Conservation (phyloP, 306 rosid genomes). For the Quercus gilva region DNA sequence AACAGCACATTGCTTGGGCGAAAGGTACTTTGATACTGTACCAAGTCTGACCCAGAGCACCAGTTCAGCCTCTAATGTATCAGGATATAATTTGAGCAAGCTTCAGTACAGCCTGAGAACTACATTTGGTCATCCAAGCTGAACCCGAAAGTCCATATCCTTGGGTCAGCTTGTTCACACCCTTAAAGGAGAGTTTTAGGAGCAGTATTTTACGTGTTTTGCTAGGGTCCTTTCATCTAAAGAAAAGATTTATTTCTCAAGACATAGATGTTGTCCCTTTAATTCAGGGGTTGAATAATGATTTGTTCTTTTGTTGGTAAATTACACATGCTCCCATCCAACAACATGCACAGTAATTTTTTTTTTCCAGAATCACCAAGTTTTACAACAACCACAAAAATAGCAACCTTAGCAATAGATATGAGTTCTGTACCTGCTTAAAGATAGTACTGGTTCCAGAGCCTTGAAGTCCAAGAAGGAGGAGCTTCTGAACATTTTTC, state of each 20-base stretch:
- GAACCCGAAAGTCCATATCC: no score
- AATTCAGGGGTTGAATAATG: background rate
- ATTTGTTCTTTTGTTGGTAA: background rate
- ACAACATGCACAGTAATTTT: no score
- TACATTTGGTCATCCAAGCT: no score
- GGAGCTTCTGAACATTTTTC: constrained; percentile 84
- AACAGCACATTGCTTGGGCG: no score
- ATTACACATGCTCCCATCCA: no score
- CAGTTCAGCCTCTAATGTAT: no score
- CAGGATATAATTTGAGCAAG: no score
- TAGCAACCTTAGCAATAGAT: background rate
- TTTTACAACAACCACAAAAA: background rate
- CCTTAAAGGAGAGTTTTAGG: background rate
- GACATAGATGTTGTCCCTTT: background rate
- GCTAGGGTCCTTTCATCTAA: background rate
- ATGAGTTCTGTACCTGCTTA: constrained; percentile 65
- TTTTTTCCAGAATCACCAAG: background rate
- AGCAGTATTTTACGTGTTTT: background rate
- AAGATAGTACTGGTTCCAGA: constrained; percentile 97
- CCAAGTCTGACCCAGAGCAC: no score
- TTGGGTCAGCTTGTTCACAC: no score
- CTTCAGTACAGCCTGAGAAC: no score
- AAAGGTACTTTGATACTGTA: no score
- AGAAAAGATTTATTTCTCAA: background rate
- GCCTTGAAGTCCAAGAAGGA: constrained; percentile 90